Evolutionary conservation across 768 basidiomycete species (phyloP), one percentile per base, ranked within the genome.

Genomic region (Hortiboletus flavorubellus): DNA sequence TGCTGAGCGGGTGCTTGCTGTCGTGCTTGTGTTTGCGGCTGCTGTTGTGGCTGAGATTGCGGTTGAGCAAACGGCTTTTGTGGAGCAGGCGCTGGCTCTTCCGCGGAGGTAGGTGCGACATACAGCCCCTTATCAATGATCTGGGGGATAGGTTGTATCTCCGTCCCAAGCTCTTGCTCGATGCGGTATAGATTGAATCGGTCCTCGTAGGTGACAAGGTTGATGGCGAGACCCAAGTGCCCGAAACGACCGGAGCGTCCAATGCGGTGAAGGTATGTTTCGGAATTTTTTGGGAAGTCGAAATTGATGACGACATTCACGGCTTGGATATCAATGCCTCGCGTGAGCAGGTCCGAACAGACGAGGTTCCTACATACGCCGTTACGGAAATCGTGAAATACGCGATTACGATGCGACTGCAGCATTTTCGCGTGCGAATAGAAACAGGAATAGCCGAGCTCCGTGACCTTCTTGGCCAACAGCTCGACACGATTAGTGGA

Each of bases 261-360:
- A 68, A 98, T 98, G 61, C 96, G 89, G 73, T 99, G 96, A 21
- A 99, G 86, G 74, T 99, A 99, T 4, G 96, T 98, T 73, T 99
- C 97, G 57, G 93, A 91, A 71, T 95, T 98, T 81, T 98, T 97
- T 57, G 96, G 96, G 75, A 98, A 97, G 72, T 99, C 96, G 68
- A 99, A 99, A 76, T 98, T 98, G 82, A 99, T 98, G 67, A 99
- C 96, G 71, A 98, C 97, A 75, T 99, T 99, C 59, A 99, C 96
- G 55, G 96, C 97, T 76, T 98, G 97, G 70, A 99, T 99, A 74
- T 99, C 96, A 72, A 99, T 99, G 76, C 96, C 96, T 62, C 96
- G 91, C 23, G 96, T 99, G 68, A 99, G 87, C 59, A 99, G 85
- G 75, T 99, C 96, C 49, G 86, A 88, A 78, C 96, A 99, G 70